Percentiles rank a stretch among this genome's conserved stretches.
Evolutionary conservation across 108 stramenopile species (phyloP).

Genomic region (Skeletonema marinoi): DNA sequence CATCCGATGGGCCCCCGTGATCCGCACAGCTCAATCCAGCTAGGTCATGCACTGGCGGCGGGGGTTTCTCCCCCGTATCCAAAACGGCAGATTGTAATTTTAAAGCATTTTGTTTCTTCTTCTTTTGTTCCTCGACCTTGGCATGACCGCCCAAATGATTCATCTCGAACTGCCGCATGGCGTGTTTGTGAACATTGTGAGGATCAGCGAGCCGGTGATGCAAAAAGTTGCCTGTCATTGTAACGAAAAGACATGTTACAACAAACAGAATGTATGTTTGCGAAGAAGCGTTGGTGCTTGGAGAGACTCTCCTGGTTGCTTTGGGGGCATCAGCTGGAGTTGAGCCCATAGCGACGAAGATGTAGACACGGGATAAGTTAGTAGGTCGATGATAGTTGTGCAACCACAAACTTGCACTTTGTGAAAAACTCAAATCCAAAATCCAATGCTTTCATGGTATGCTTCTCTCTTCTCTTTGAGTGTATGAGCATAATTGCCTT

Average conservation of each 20-base stretch:
- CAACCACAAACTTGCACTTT: too few species aligned
- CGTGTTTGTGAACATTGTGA: constrained; percentile 29
- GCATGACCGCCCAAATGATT: background rate
- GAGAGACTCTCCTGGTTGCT: background rate
- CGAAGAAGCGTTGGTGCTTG: constrained; percentile 34
- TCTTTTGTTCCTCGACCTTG: background rate
- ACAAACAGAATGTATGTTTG: constrained; percentile 43
- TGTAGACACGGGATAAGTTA: too few species aligned
- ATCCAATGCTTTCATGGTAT: too few species aligned
- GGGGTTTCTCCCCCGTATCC: background rate
- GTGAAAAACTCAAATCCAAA: too few species aligned
- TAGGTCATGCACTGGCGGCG: constrained; percentile 31
- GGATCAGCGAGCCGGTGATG: constrained; percentile 46
- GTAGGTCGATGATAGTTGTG: too few species aligned
- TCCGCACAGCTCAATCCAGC: constrained; percentile 50
- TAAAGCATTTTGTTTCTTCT: background rate
- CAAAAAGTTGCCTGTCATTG: constrained; percentile 39
- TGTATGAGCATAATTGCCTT: too few species aligned
- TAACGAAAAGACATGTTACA: constrained; percentile 32
- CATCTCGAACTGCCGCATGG: constrained; percentile 21
- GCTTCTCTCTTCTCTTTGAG: too few species aligned
- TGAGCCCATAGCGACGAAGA: too few species aligned
- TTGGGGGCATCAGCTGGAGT: background rate
- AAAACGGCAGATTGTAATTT: background rate
- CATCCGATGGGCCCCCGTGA: constrained; percentile 53